A percentile compares a stretch with the other conserved stretches of the same genome.
phyloP scores from a whole-genome alignment of 495 filamentous ascomycete species.

The Hyaloscypha finlandica region DNA sequence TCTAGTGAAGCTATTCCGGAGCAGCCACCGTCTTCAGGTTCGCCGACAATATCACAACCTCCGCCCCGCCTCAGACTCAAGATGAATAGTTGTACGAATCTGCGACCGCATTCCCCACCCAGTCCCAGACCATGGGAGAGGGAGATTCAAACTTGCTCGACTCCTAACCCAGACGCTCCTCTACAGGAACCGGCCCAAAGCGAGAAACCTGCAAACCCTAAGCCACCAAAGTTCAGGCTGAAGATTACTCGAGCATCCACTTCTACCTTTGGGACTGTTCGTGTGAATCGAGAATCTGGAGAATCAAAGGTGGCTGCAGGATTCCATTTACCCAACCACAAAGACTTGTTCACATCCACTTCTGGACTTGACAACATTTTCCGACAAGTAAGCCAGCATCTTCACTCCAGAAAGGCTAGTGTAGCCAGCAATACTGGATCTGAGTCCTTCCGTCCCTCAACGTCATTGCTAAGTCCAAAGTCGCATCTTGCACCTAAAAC shows the following conservation, averaged over 20 bases:
- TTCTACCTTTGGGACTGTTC: conserved; percentile 26
- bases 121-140: conserved; percentile 22
- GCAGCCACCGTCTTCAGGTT: background rate
- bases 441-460: background rate
- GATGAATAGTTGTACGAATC: conserved; percentile 7
- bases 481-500: background rate
- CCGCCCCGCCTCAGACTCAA: conserved; percentile 27
- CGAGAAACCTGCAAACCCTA: background rate
- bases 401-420: conserved; percentile 40
- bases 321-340: conserved; percentile 22
- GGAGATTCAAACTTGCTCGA: conserved; percentile 25
- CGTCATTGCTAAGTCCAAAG: conserved; percentile 1
- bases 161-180: conserved; percentile 1
- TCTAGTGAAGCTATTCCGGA: background rate
- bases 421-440: conserved; percentile 13
- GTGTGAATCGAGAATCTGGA: conserved; percentile 14
- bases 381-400: conserved; percentile 30
- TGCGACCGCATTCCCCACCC: conserved; percentile 12
- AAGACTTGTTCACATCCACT: conserved; percentile 32
- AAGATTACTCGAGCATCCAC: conserved; percentile 33
- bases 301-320: background rate
- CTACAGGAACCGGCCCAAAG: conserved; percentile 1
- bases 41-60: background rate
- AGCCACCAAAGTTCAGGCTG: conserved; percentile 38
- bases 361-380: conserved; percentile 30